Conservation (phyloP, 108 stramenopile species). For the Nitzschia palea region DNA sequence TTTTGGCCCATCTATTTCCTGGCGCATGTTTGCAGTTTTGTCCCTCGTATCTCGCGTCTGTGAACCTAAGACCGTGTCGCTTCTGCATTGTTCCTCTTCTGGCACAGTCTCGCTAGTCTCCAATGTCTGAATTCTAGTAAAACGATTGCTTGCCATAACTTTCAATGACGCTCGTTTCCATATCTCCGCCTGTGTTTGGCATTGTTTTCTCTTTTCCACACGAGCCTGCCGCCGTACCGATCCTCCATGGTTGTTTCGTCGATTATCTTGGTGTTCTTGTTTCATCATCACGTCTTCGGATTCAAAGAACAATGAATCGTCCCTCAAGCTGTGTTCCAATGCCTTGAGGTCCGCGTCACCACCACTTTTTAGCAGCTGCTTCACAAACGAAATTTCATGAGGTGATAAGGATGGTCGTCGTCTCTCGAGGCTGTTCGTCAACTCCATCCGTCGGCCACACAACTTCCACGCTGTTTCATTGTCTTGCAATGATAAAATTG, state of each 20-base stretch:
- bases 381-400: not conserved
- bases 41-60: not conserved
- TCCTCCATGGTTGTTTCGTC: not conserved
- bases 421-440: not conserved
- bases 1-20: not conserved
- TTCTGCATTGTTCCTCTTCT: not conserved
- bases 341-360: not conserved
- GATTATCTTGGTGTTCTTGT: not conserved
- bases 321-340: not conserved
- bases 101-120: not conserved
- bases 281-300: not conserved
- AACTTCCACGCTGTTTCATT: not conserved
- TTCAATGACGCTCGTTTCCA: constrained; percentile 1
- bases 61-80: not conserved
- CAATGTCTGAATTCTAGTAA: not conserved
- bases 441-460: not conserved
- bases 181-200: not conserved
- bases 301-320: not conserved
- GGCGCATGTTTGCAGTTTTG: not conserved
- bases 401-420: not conserved
- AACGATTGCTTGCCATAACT: not conserved
- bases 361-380: not conserved
- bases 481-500: not conserved
- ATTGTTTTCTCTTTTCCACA: not conserved
- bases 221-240: not conserved